Evolutionary conservation across 1,284 basidiomycete genomes (phyloP).

Genomic region (Cystobasidium slooffiae): DNA sequence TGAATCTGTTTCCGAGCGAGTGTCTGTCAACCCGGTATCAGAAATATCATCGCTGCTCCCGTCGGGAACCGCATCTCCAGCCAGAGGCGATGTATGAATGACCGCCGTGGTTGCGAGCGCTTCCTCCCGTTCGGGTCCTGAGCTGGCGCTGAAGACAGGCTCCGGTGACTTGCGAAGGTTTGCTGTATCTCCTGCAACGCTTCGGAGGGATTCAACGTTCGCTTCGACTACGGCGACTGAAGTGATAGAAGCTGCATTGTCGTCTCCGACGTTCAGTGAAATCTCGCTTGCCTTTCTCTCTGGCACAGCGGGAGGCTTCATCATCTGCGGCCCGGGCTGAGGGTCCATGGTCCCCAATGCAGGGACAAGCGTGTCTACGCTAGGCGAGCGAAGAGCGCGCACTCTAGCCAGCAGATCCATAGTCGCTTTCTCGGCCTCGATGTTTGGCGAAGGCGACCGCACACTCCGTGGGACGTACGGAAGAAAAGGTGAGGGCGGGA

Average conservation of each 20-base stretch:
- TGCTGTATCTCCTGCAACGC: no score
- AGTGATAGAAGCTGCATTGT: no score
- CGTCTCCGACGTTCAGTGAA: no score
- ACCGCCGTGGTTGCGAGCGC: no score
- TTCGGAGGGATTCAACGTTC: no score
- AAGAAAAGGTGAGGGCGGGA: neutral
- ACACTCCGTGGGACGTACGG: no score
- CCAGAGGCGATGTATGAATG: neutral
- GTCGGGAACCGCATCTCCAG: neutral
- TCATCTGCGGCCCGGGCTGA: neutral
- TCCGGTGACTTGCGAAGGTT: no score
- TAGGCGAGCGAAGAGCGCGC: conserved; percentile 19
- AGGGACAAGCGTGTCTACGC: neutral
- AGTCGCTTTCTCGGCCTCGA: neutral
- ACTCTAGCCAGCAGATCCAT: conserved; percentile 9
- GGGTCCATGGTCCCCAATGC: neutral
- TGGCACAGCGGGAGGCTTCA: no score
- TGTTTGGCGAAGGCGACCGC: conserved; percentile 1
- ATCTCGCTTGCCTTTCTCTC: no score
- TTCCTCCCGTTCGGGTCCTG: no score
- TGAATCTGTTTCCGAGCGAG: conserved; percentile 7
- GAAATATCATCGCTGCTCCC: neutral
- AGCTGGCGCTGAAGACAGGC: no score
- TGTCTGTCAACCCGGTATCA: neutral
- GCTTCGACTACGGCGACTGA: no score